These are phyloP conservation scores for Fraxinus americana DNA, from an alignment of 257 asterid species.

Conservation along the genomic window DNA sequence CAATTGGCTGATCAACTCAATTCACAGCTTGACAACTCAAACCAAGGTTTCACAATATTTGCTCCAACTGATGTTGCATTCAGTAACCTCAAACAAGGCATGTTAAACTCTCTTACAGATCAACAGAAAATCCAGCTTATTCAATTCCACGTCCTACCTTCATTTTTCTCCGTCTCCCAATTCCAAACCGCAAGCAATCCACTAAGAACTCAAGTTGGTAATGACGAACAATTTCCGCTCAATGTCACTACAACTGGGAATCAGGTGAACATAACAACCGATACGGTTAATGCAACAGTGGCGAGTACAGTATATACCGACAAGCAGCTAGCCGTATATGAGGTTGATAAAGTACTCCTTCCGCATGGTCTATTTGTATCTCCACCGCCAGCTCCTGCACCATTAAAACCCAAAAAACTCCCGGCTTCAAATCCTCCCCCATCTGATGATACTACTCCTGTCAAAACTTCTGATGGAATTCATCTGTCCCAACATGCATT, in stretches of 20 bases:
- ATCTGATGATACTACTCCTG: conserved; percentile 4
- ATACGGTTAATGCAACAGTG: conserved; percentile 50
- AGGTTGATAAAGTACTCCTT: conserved; percentile 53
- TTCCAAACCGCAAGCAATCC: conserved; percentile 54
- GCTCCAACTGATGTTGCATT: conserved; percentile 44
- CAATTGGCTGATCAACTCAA: conserved; percentile 49
- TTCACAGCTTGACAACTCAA: conserved; percentile 49
- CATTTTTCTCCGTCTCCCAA: conserved; percentile 29
- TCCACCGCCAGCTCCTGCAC: conserved; percentile 61
- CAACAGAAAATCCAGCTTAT: conserved; percentile 40
- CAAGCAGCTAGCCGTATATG: conserved; percentile 52
- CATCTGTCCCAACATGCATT: background rate
- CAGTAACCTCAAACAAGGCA: conserved; percentile 35
- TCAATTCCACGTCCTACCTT: conserved; percentile 42
- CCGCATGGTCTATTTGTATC: conserved; percentile 45
- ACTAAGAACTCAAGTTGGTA: conserved; percentile 52
- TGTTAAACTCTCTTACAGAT: conserved; percentile 37
- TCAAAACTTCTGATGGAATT: conserved; percentile 36
- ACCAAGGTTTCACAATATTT: conserved; percentile 49
- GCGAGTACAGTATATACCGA: conserved; percentile 43
- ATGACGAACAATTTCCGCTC: conserved; percentile 33
- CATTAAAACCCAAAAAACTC: conserved; percentile 32
- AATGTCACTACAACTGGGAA: conserved; percentile 50
- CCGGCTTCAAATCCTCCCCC: conserved; percentile 16
- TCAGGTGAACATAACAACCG: too few species aligned